Evolutionary conservation across 768 basidiomycete genomes (phyloP).

Genomic region (Lentinula boryana): DNA sequence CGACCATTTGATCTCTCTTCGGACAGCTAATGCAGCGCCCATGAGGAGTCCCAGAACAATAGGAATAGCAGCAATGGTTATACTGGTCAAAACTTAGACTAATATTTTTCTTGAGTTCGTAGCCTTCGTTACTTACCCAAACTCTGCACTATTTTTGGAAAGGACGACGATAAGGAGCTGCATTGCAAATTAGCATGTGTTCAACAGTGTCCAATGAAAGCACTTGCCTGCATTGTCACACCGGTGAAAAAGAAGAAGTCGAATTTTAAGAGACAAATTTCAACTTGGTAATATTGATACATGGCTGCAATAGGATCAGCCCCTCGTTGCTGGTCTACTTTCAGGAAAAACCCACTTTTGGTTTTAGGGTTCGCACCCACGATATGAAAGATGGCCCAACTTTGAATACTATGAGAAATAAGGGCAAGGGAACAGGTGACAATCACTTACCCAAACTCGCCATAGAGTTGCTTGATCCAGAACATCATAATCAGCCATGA

Average conservation of each 20-base stretch:
- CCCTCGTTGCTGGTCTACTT: neutral
- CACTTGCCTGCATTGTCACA: slow-evolving; percentile 77
- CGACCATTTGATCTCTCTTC: slow-evolving; percentile 78
- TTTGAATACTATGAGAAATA: slow-evolving; percentile 19
- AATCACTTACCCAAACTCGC: slow-evolving; percentile 68
- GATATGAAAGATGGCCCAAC: slow-evolving; percentile 89
- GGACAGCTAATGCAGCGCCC: slow-evolving; percentile 63
- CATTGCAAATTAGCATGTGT: neutral
- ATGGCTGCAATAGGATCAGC: slow-evolving; percentile 44
- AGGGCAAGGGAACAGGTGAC: neutral
- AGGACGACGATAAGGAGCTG: slow-evolving; percentile 83
- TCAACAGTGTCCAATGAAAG: neutral
- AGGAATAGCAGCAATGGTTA: slow-evolving; percentile 81
- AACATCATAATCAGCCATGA: slow-evolving; percentile 65
- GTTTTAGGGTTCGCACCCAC: slow-evolving; percentile 82
- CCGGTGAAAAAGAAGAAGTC: slow-evolving; percentile 86
- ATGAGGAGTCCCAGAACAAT: slow-evolving; percentile 64
- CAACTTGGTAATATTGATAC: slow-evolving; percentile 85
- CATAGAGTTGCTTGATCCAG: slow-evolving; percentile 65
- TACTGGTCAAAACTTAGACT: neutral
- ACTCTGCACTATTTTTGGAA: slow-evolving; percentile 58
- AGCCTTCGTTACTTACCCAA: slow-evolving; percentile 30
- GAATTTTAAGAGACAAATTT: slow-evolving; percentile 84
- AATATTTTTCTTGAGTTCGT: neutral
- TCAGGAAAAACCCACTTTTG: slow-evolving; percentile 52